phyloP scores from a whole-genome alignment of 352 stramenopile genomes.

The Thraustochytrium sp. region DNA sequence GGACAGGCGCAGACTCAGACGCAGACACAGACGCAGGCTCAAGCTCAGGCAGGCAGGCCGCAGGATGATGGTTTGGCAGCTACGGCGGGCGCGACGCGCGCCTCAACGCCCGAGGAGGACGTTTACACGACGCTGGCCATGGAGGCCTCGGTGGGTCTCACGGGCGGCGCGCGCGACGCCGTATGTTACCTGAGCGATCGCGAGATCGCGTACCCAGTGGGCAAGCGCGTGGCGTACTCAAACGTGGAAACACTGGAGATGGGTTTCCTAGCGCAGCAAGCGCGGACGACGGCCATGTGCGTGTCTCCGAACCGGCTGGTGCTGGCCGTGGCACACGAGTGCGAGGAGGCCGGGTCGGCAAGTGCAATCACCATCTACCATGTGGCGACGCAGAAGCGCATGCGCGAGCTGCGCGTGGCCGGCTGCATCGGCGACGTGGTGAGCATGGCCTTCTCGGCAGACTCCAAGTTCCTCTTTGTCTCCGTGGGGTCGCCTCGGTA shows the following conservation, averaged over 20 bases:
- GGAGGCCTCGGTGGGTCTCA: background rate
- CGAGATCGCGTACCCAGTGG: conserved; percentile 19
- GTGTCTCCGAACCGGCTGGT: background rate
- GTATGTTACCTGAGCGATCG: background rate
- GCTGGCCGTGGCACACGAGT: background rate
- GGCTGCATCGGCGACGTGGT: background rate
- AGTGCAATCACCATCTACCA: conserved; percentile 11
- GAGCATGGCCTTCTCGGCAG: background rate
- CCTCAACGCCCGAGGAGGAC: too few relatives aligned
- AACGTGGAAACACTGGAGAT: background rate
- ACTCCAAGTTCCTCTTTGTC: conserved; percentile 18
- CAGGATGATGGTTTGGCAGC: too few relatives aligned
- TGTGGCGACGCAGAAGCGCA: background rate
- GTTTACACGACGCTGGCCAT: background rate
- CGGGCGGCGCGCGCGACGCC: background rate
- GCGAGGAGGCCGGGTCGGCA: background rate
- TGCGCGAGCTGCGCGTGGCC: conserved; percentile 2
- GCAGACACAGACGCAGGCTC: too few relatives aligned
- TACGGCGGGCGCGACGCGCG: too few relatives aligned
- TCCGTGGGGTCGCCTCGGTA: background rate
- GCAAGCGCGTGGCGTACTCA: background rate
- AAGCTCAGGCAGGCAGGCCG: too few relatives aligned
- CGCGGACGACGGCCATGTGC: background rate
- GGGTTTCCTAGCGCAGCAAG: background rate
- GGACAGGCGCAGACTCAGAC: too few relatives aligned